Percentiles rank a stretch among this genome's conserved stretches.
These are phyloP conservation scores for Alliaria petiolata DNA, from an alignment of 345 rosid genomes.

Conservation along the genomic window DNA sequence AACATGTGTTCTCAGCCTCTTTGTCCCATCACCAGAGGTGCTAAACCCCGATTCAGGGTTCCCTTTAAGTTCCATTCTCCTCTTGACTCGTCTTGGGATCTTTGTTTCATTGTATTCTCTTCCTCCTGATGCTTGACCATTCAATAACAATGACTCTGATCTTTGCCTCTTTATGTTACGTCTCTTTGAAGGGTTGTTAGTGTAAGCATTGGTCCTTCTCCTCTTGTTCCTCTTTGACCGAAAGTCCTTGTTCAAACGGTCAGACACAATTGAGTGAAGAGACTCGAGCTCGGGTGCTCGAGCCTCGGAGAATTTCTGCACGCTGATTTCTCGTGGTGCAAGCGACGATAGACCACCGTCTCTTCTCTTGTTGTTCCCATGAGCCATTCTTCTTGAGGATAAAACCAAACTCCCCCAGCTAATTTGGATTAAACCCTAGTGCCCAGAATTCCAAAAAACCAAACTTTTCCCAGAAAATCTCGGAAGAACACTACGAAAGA, in stretches of 20 bases:
- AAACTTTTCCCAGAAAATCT: neutral
- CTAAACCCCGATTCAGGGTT: conserved; percentile 57
- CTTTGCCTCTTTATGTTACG: conserved; percentile 45
- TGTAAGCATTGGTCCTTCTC: conserved; percentile 72
- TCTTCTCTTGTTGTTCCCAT: conserved; percentile 19
- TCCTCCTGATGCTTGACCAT: conserved; percentile 17
- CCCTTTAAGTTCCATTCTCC: conserved; percentile 59
- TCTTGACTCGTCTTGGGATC: conserved; percentile 48
- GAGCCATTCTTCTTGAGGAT: conserved; percentile 3
- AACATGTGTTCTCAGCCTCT: conserved; percentile 84
- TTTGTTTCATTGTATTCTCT: conserved; percentile 11
- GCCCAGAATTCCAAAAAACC: neutral
- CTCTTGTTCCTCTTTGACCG: conserved; percentile 65
- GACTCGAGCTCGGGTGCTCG: conserved; percentile 66
- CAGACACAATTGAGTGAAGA: conserved; percentile 54
- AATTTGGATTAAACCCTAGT: neutral
- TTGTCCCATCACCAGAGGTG: conserved; percentile 79
- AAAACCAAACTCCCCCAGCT: neutral
- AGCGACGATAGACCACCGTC: conserved; percentile 15
- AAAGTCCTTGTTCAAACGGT: conserved; percentile 55
- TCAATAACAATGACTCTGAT: conserved; percentile 16
- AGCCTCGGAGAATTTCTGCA: conserved; percentile 64
- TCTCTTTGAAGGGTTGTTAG: conserved; percentile 46
- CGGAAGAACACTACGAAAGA: neutral
- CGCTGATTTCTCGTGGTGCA: conserved; percentile 60